These are phyloP conservation scores for Umbelopsis vinacea DNA, from an alignment of 192 early-diverging fungal species.

Conservation along the genomic window DNA sequence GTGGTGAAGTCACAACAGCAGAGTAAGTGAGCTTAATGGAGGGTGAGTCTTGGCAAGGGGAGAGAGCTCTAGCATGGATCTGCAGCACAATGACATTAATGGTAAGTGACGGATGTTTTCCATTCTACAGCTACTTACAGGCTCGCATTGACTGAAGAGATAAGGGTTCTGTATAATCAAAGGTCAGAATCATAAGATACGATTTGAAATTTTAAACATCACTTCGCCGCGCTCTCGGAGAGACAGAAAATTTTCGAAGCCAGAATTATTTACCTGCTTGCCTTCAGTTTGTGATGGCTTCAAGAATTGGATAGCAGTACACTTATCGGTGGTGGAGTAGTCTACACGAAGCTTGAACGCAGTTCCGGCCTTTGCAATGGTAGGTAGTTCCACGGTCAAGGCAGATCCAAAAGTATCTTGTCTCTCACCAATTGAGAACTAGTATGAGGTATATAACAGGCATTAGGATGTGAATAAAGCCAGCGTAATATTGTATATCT, in stretches of 20 bases:
- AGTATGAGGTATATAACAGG: neutral
- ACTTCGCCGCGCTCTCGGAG: neutral
- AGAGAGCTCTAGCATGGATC: constrained; percentile 91
- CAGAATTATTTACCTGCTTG: constrained; percentile 50
- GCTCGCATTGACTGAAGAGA: constrained; percentile 96
- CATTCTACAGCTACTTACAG: constrained; percentile 36
- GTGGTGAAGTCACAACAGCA: constrained; percentile 79
- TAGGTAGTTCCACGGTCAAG: constrained; percentile 63
- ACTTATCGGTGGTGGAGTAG: constrained; percentile 81
- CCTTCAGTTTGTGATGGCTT: constrained; percentile 92
- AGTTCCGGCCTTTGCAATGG: constrained; percentile 44
- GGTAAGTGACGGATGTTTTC: neutral
- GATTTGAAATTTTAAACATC: neutral
- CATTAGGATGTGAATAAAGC: neutral
- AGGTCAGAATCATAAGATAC: neutral
- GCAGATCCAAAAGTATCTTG: constrained; percentile 75
- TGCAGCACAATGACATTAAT: constrained; percentile 20
- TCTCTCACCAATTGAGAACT: constrained; percentile 57
- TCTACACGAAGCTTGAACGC: constrained; percentile 64
- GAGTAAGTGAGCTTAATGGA: constrained; percentile 87
- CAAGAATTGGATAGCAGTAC: constrained; percentile 93
- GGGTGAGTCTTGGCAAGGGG: constrained; percentile 91
- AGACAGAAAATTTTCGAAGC: neutral
- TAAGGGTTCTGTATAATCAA: constrained; percentile 73
- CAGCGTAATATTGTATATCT: too few species aligned